These are phyloP conservation scores for Wickerhamomyces strasburgensis DNA, from an alignment of 805 yeast species.

Conservation along the genomic window DNA sequence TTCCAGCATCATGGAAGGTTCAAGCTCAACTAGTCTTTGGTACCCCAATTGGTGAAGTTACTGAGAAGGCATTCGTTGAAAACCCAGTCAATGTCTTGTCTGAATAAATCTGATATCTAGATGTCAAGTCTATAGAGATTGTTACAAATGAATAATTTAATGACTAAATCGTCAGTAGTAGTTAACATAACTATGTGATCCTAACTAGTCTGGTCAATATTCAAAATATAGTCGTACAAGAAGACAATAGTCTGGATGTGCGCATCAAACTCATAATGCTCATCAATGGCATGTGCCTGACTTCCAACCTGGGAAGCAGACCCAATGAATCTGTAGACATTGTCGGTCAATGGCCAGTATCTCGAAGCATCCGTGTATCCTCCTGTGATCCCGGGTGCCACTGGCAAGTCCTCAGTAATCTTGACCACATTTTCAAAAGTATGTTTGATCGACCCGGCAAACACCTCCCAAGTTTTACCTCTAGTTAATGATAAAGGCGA, in stretches of 20 bases:
- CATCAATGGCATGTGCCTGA: conserved; percentile 58
- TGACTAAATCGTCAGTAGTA: too few species aligned
- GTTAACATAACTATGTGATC: too few species aligned
- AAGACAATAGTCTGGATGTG: conserved; percentile 59
- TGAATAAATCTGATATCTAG: too few species aligned
- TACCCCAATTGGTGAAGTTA: conserved; percentile 32
- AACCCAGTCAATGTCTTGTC: conserved; percentile 35
- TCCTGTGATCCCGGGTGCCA: conserved; percentile 47
- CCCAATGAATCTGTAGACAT: conserved; percentile 46
- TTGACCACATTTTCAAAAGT: conserved; percentile 46
- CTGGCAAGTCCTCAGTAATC: conserved; percentile 5
- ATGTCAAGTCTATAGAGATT: too few species aligned
- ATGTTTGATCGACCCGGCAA: conserved; percentile 52
- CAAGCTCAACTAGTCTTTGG: conserved; percentile 50
- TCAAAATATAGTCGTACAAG: conserved; percentile 41
- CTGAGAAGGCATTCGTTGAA: conserved; percentile 38
- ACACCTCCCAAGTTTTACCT: conserved; percentile 46
- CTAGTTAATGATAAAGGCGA: conserved; percentile 47
- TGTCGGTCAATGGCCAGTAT: conserved; percentile 51
- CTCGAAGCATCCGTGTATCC: conserved; percentile 61
- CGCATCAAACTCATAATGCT: conserved; percentile 46
- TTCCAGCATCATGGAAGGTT: conserved; percentile 40
- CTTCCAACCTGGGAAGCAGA: conserved; percentile 15
- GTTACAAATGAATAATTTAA: too few species aligned
- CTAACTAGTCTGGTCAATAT: neutral